Percentiles rank a stretch among this genome's conserved stretches.
Conservation (phyloP, 805 yeast genomes). For the Metschnikowia colocasiae region DNA sequence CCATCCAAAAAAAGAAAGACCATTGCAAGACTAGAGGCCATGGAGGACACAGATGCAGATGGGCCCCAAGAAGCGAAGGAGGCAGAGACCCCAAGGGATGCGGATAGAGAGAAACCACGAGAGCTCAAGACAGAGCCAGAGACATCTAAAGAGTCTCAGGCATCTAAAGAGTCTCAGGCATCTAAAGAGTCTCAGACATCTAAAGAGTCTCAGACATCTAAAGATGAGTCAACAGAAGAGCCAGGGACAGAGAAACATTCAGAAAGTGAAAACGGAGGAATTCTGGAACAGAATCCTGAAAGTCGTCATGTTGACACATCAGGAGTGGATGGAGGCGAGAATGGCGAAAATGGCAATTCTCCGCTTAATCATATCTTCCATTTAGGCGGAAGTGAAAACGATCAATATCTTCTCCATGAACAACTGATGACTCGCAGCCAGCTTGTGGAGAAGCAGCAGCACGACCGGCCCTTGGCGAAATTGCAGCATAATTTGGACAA, state of each 20-base stretch:
- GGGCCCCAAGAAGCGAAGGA: slow-evolving; percentile 2
- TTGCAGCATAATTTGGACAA: slow-evolving; percentile 70
- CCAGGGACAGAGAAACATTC: background rate
- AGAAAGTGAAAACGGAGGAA: background rate
- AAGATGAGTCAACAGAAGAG: background rate
- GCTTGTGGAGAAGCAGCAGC: slow-evolving; percentile 73
- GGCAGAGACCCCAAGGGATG: too few species aligned
- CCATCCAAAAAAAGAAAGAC: slow-evolving; percentile 62
- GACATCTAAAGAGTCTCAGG: background rate
- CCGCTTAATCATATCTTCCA: slow-evolving; percentile 51
- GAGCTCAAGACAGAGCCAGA: too few species aligned
- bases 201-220: background rate
- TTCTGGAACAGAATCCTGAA: background rate
- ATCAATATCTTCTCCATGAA: slow-evolving; percentile 46
- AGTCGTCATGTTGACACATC: background rate
- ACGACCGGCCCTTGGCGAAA: slow-evolving; percentile 80
- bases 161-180: background rate
- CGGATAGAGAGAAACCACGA: too few species aligned
- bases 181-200: background rate
- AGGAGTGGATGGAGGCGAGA: background rate
- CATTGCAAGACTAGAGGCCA: slow-evolving; percentile 53
- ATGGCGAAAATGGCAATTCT: slow-evolving; percentile 12
- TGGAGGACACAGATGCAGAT: slow-evolving; percentile 10
- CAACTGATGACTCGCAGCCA: slow-evolving; percentile 64
- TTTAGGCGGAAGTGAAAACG: slow-evolving; percentile 49